Percentiles rank a stretch among this genome's conserved stretches.
These are phyloP conservation scores for Leccinum sublutescens DNA, from an alignment of 768 basidiomycete species.

Conservation along the genomic window DNA sequence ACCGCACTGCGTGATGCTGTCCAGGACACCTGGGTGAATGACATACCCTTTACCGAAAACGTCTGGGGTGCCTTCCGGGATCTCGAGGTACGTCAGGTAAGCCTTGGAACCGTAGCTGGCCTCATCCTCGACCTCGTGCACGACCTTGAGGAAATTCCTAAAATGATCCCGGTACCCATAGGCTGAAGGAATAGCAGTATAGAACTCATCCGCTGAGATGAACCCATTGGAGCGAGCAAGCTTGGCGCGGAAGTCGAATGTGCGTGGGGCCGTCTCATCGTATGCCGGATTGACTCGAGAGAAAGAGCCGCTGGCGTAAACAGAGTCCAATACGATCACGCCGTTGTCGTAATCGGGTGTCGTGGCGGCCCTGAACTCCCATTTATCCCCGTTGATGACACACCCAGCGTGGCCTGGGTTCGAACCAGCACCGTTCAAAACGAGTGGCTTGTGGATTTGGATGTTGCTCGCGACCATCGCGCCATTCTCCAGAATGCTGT, in stretches of 20 bases:
- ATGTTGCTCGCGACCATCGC: slow-evolving; percentile 31
- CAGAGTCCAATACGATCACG: slow-evolving; percentile 27
- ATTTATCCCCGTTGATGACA: slow-evolving; percentile 26
- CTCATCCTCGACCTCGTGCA: slow-evolving; percentile 29
- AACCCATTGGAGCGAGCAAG: slow-evolving; percentile 21
- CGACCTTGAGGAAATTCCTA: slow-evolving; percentile 27
- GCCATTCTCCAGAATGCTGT: slow-evolving; percentile 34
- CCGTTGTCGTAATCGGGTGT: slow-evolving; percentile 23
- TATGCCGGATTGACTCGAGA: slow-evolving; percentile 28
- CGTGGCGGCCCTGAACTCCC: slow-evolving; percentile 31
- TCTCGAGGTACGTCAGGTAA: slow-evolving; percentile 25
- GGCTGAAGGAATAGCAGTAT: slow-evolving; percentile 17
- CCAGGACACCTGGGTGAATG: slow-evolving; percentile 35
- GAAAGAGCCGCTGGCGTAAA: slow-evolving; percentile 31
- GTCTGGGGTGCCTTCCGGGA: slow-evolving; percentile 23
- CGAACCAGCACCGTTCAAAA: slow-evolving; percentile 18
- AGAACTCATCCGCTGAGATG: slow-evolving; percentile 21
- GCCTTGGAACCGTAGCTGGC: slow-evolving; percentile 27
- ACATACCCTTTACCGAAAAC: slow-evolving; percentile 31
- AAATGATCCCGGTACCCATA: slow-evolving; percentile 27
- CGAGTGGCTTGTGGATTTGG: slow-evolving; percentile 30
- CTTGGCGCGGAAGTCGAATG: slow-evolving; percentile 22
- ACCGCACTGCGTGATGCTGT: slow-evolving; percentile 26
- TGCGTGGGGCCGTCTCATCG: slow-evolving; percentile 20
- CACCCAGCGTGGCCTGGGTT: slow-evolving; percentile 26